Evolutionary conservation across 1,139 yeast genomes (phyloP).

Genomic region (Lodderomyces oxycetoniae): DNA sequence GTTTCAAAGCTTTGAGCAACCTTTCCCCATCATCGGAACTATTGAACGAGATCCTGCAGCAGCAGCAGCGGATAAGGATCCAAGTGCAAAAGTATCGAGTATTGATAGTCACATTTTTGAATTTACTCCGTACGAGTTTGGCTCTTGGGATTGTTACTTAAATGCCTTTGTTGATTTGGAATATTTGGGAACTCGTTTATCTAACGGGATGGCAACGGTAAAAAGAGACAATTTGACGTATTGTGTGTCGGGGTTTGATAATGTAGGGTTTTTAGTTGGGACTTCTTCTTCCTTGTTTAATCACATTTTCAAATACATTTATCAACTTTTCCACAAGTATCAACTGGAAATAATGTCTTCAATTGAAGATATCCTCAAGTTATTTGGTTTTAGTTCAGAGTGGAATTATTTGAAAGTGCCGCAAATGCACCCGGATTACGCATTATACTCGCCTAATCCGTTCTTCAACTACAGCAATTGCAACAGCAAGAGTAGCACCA

Average conservation of each 20-base stretch:
- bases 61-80: background rate
- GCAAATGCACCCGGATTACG: constrained; percentile 55
- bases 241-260: constrained; percentile 62
- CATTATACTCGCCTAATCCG: constrained; percentile 73
- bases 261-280: constrained; percentile 68
- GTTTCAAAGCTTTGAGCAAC: constrained; percentile 27
- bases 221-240: constrained; percentile 20
- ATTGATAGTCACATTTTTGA: constrained; percentile 39
- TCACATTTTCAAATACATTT: constrained; percentile 45
- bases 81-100: constrained; percentile 17
- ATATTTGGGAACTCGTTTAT: constrained; percentile 51
- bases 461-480: constrained; percentile 38
- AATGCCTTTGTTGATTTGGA: constrained; percentile 49
- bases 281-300: constrained; percentile 71
- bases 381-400: constrained; percentile 43
- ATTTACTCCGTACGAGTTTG: constrained; percentile 56
- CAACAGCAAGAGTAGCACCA: no score
- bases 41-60: constrained; percentile 27
- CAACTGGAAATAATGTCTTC: constrained; percentile 39
- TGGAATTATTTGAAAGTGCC: constrained; percentile 20
- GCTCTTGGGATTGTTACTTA: constrained; percentile 56
- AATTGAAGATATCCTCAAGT: constrained; percentile 37
- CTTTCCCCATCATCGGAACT: constrained; percentile 40
- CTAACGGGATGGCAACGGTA: constrained; percentile 23
- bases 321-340: constrained; percentile 37